Conservation (phyloP, 306 rosid species). For the Quercus glauca region DNA sequence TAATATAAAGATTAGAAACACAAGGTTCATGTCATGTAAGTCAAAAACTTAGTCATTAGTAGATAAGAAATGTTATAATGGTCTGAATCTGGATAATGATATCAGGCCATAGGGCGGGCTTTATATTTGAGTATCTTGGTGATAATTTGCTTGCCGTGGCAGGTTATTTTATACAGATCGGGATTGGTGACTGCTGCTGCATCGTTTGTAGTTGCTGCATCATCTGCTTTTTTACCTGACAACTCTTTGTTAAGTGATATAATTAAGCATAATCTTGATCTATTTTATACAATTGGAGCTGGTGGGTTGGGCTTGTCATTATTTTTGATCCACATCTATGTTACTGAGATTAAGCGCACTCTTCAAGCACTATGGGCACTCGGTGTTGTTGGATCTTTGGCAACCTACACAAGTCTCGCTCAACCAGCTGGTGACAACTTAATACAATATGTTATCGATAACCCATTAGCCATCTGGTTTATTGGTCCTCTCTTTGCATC, state of each 20-base stretch:
- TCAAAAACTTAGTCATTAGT: not conserved
- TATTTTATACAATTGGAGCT: constrained; percentile 54
- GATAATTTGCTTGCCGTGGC: constrained; percentile 23
- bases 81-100: not conserved
- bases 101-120: not conserved
- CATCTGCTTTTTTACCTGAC: constrained; percentile 60
- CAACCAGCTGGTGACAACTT: constrained; percentile 58
- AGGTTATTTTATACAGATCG: constrained; percentile 78
- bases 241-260: constrained; percentile 20
- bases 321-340: constrained; percentile 76
- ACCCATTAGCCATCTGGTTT: constrained; percentile 68
- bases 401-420: constrained; percentile 56
- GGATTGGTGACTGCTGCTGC: constrained; percentile 80
- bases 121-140: constrained; percentile 3
- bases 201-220: constrained; percentile 69
- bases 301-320: constrained; percentile 78
- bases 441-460: constrained; percentile 53
- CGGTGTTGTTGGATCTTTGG: constrained; percentile 68
- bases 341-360: constrained; percentile 75
- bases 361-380: constrained; percentile 86
- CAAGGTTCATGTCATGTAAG: not conserved
- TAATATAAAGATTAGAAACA: not conserved
- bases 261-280: constrained; percentile 54
- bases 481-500: constrained; percentile 91
- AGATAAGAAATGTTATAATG: not conserved